Percentiles rank a stretch among this genome's conserved stretches.
phyloP scores from a whole-genome alignment of 352 stramenopile species.

The Pythium phragmiticola region DNA sequence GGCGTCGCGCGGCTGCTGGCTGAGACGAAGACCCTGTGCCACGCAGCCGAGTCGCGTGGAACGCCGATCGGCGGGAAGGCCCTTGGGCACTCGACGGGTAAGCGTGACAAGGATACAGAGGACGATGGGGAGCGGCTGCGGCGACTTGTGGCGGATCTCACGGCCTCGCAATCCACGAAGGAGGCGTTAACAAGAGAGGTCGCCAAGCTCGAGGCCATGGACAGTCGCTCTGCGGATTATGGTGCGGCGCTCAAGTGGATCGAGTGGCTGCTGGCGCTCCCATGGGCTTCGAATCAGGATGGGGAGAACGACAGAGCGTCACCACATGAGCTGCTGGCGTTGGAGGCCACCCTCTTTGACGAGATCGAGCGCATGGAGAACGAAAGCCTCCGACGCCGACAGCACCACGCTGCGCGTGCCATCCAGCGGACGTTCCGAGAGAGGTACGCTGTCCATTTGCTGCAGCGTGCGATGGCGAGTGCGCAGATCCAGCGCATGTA shows the following conservation, averaged over 20 bases:
- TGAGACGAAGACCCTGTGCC: slow-evolving; percentile 25
- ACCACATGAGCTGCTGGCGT: slow-evolving; percentile 19
- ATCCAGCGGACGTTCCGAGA: slow-evolving; percentile 51
- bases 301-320: slow-evolving; percentile 14
- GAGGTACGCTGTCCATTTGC: slow-evolving; percentile 33
- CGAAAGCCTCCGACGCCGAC: neutral
- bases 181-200: slow-evolving; percentile 48
- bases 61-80: neutral
- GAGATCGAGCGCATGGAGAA: slow-evolving; percentile 42
- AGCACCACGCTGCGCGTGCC: slow-evolving; percentile 27
- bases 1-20: slow-evolving; percentile 49
- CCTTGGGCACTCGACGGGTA: too few relatives aligned
- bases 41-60: slow-evolving; percentile 5
- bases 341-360: slow-evolving; percentile 37
- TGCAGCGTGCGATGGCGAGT: slow-evolving; percentile 27
- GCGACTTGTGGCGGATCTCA: slow-evolving; percentile 15
- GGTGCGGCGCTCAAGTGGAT: slow-evolving; percentile 43
- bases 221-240: slow-evolving; percentile 34
- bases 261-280: slow-evolving; percentile 56
- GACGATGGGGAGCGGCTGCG: slow-evolving; percentile 26
- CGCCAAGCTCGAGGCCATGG: slow-evolving; percentile 37
- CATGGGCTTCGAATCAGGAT: slow-evolving; percentile 38
- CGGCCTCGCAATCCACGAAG: slow-evolving; percentile 30
- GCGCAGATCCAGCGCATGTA: slow-evolving; percentile 37
- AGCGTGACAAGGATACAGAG: slow-evolving; percentile 3